A percentile compares a stretch with the other conserved stretches of the same genome.
Conservation (phyloP, 2,329 filamentous ascomycete genomes). For the Neopestalotiopsis rosae region DNA sequence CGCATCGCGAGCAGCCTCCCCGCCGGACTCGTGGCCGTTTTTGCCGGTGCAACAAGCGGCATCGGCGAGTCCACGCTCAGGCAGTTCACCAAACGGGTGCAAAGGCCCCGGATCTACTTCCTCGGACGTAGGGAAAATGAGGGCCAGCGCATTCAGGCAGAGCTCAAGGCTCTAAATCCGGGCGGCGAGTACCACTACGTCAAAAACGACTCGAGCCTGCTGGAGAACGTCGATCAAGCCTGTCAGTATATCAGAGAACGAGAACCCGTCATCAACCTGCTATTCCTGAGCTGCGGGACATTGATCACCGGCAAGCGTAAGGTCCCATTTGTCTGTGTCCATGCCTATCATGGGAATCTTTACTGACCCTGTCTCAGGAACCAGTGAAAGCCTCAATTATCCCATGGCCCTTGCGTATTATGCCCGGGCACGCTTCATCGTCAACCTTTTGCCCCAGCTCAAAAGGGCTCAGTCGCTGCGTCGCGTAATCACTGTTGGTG, state of each 20-base stretch:
- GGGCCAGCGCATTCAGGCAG: constrained; percentile 43
- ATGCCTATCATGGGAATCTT: not conserved
- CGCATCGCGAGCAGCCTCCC: constrained; percentile 33
- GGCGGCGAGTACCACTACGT: constrained; percentile 53
- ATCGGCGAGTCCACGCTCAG: constrained; percentile 56
- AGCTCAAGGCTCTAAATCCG: constrained; percentile 48
- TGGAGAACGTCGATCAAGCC: constrained; percentile 55
- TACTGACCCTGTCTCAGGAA: constrained; percentile 45
- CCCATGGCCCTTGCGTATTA: constrained; percentile 60
- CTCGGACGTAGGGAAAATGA: constrained; percentile 49
- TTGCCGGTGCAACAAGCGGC: constrained; percentile 60
- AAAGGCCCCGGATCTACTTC: constrained; percentile 52
- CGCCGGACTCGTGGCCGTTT: constrained; percentile 48
- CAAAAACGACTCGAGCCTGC: constrained; percentile 52
- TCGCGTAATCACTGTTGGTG: constrained; percentile 61
- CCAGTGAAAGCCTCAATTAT: constrained; percentile 60
- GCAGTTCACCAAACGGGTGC: constrained; percentile 46
- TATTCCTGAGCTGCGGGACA: constrained; percentile 41
- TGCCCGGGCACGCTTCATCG: constrained; percentile 60
- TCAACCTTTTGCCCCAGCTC: constrained; percentile 63
- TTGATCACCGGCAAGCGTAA: constrained; percentile 32
- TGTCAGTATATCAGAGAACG: constrained; percentile 50
- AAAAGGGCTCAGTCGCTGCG: constrained; percentile 49
- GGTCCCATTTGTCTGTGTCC: constrained; percentile 2
- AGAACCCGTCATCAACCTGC: constrained; percentile 50